Evolutionary conservation across 2,329 filamentous ascomycete genomes (phyloP), one percentile per base, ranked within the genome.

Genomic region (Dothideomycetes sp.): DNA sequence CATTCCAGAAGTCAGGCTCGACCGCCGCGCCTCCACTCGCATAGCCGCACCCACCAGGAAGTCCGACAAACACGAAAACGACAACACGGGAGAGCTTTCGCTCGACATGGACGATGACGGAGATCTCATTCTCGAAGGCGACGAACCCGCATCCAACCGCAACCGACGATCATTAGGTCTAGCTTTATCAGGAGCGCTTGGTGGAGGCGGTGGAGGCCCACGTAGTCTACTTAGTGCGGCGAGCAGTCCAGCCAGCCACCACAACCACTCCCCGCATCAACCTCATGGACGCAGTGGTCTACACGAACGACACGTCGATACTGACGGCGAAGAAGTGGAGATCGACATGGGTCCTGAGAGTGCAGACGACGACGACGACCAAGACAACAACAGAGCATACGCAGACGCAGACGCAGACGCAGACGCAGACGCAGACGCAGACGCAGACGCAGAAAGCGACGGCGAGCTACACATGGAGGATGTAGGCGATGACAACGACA

Each of bases 141-240:
- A 54, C 29, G 18, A 51, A 47, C 10, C 45, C 44, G 2, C 52
- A 36, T 45, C 54, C 41, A 34, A 40, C 30, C 19, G 48, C 42
- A 19, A 42, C 36, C 22, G 48, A 39, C 14, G 49, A 47, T 8
- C 52, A 53, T 51, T 49, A 48, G 3, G 36, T 17, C 52, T 55
- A 16, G 54, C 53, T 7, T 39, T 58, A 3, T 46, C 46, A 18
- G 22, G 22, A 7, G 22, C 22, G 22, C 12, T 27, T 12, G 53
- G 54, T 3, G 49, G 51, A 18, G 46, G 61, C 1, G 56, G 55
- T 16, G 52, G 53, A 18, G 63, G 64, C 3, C 65, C 65, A 2
- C 65, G 66, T 33, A 62, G 57, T 12, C 53, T 68, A 29, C 60
- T 58, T 12, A 63, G 60, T 43, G 65, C 63, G 1, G 62, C 64